phyloP scores from a whole-genome alignment of 2,329 filamentous ascomycete genomes.

The Ophiostoma australiae region DNA sequence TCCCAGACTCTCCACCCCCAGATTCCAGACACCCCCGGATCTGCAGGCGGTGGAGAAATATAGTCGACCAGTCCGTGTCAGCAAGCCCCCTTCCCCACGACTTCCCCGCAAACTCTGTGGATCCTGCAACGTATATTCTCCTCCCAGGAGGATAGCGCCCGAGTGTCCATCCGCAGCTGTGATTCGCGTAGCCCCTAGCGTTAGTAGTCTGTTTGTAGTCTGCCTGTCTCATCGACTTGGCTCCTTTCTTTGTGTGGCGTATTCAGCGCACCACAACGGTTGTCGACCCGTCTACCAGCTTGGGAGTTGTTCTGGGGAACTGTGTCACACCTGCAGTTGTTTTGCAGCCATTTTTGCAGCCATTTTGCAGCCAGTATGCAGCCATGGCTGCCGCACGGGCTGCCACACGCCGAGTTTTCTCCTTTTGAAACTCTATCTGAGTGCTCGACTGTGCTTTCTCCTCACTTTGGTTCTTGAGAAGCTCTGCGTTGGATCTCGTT shows the following conservation, averaged over 20 bases:
- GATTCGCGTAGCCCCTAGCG: not conserved
- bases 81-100: slow-evolving; percentile 12
- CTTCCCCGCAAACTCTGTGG: slow-evolving; percentile 16
- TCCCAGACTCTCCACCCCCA: slow-evolving; percentile 9
- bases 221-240: not conserved
- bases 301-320: not conserved
- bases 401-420: slow-evolving; percentile 15
- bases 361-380: not conserved
- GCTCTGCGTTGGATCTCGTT: not conserved
- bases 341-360: not conserved
- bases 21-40: slow-evolving; percentile 15
- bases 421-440: not conserved
- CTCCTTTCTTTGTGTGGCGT: not conserved
- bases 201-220: not conserved
- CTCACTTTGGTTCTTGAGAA: not conserved
- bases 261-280: not conserved
- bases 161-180: not conserved
- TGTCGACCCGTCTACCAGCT: not conserved
- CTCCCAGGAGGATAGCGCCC: not conserved
- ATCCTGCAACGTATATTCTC: not conserved
- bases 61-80: not conserved
- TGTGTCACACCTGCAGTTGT: slow-evolving; percentile 3
- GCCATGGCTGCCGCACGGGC: not conserved
- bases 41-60: slow-evolving; percentile 1
- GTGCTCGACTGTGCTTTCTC: slow-evolving; percentile 7